Base-by-base conservation (phyloP, 352 stramenopile species). In the Globisporangium alternatum region DNA sequence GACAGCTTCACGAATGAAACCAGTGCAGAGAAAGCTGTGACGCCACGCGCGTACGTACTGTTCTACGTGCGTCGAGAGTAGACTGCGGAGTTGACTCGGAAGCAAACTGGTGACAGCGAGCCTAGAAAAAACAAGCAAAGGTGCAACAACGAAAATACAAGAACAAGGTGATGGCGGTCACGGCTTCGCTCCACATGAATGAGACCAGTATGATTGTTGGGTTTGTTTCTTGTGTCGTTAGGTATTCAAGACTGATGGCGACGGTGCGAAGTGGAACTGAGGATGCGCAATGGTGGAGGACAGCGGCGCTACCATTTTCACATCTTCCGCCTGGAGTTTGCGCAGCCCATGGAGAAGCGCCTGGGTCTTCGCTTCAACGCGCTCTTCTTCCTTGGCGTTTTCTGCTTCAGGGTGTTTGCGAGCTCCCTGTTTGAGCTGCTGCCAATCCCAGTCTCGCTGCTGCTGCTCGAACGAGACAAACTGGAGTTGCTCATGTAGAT, bases 1-100 rank as follows among this genome's bases (percentile, higher is more conserved):
- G 91, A 97, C 66, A 93, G 83, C 68, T 79, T 84, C 54, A 90
- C 83, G 2, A 91, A 66, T 51, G 60, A 75, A 33, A 83, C 85
- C 21, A 77, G 65, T 19, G 64, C 87, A 5, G 65, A 89, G 19
- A 64, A 72, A 25, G 85, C 81, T 5, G 73, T 95, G 25, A 91
- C 86, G 22, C 54, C 82, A 33, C 80, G 83, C 37, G 86, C 86
- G 43, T 96, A 96, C 65, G 87, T 96, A 48, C 76, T 89, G 12
- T 89, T 89, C 39, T 89, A 89, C 66, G 70, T 86, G n/a, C 80
- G 80, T 33, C 72, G 78, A 37, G 76, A 78, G 44, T 56, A 56
- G 44, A 62, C 8, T 41, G 7, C 17, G 15, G 41, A 35, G 22
- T 4, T 5, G 9, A 25, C 2, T 15, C 15, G 31, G n/a, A 54